Base-by-base conservation (phyloP, 495 filamentous ascomycete genomes). In the Penicillium goetzii region DNA sequence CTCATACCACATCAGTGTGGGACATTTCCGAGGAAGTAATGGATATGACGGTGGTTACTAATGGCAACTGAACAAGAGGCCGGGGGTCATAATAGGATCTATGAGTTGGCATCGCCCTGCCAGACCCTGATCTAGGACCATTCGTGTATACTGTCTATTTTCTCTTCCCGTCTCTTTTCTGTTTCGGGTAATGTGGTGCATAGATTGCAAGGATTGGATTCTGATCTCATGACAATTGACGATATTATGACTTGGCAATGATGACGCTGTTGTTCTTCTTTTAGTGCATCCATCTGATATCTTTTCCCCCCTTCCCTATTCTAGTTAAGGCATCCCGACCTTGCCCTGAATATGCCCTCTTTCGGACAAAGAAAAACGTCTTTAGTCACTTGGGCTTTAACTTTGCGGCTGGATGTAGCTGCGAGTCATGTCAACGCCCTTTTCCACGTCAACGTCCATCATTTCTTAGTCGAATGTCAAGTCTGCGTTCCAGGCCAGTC, bases 241-340 rank as follows among this genome's bases (percentile, higher is more conserved):
- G 47, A 51, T 21, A 26, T 49, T 25, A 51, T 51, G 47, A 51
- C 47, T n/a, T 30, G 47, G 47, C 47, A 30, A 51, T n/a, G 47
- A 51, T n/a, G 47, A 30, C 25, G 15, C 25, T 30, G 2, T 51
- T 14, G 11, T 11, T 47, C 10, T 43, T 43, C 40, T 43, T 43
- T 19, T 49, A 14, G 45, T 26, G 45, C 26, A 49, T 5, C 10
- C 4, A 6, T 12, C 41, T 19, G 14, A 3, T 49, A 26, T 26
- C 12, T 26, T 49, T 47, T 21, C 1, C 47, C 15, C 14, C 4
- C 25, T 9, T 30, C 12, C 26, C 7, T 23, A 17, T 30, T 49
- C 45, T 28, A 4, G 3, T 30, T n/a, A 8, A n/a, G 47, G 47
- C 14, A 23, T 47, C 14, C 40, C 7, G 3, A 8, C n/a, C n/a